Conservation (phyloP, 2,329 filamentous ascomycete species). For the Penicillium vulpinum region DNA sequence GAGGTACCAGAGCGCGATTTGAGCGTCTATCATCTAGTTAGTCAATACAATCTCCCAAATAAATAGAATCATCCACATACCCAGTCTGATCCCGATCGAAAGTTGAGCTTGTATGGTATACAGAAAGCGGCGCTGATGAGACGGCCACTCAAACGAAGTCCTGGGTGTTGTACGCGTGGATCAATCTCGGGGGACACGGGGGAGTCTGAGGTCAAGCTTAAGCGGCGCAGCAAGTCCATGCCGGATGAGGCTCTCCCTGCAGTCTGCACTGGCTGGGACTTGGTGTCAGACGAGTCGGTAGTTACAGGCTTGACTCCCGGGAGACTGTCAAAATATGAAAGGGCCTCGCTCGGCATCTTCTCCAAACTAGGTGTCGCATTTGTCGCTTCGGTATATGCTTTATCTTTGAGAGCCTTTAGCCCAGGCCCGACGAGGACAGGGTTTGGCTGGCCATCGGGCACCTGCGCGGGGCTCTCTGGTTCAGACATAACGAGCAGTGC, state of each 20-base stretch:
- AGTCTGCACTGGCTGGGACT: conserved; percentile 42
- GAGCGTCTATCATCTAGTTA: conserved; percentile 59
- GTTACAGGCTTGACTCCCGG: conserved; percentile 24
- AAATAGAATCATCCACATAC: conserved; percentile 36
- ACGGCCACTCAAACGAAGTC: conserved; percentile 59
- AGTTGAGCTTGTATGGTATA: conserved; percentile 61
- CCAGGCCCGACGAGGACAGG: conserved; percentile 33
- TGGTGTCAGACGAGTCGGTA: conserved; percentile 15
- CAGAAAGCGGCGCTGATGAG: conserved; percentile 65
- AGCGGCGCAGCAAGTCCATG: conserved; percentile 54
- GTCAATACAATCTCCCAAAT: conserved; percentile 1
- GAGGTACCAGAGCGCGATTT: conserved; percentile 80
- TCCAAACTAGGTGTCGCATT: conserved; percentile 31
- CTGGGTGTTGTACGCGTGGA: conserved; percentile 57
- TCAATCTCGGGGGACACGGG: conserved; percentile 51
- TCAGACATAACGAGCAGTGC: conserved; percentile 24
- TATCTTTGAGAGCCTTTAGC: conserved; percentile 27
- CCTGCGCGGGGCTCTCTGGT: conserved; percentile 22
- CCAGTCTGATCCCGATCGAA: conserved; percentile 57
- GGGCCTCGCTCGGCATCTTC: conserved; percentile 19
- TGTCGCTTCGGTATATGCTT: conserved; percentile 31
- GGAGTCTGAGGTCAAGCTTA: conserved; percentile 48
- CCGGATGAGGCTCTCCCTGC: conserved; percentile 49
- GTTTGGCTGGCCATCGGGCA: conserved; percentile 33
- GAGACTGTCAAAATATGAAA: conserved; percentile 33